Base-by-base conservation (phyloP, 352 stramenopile genomes). In the Plasmopara halstedii region DNA sequence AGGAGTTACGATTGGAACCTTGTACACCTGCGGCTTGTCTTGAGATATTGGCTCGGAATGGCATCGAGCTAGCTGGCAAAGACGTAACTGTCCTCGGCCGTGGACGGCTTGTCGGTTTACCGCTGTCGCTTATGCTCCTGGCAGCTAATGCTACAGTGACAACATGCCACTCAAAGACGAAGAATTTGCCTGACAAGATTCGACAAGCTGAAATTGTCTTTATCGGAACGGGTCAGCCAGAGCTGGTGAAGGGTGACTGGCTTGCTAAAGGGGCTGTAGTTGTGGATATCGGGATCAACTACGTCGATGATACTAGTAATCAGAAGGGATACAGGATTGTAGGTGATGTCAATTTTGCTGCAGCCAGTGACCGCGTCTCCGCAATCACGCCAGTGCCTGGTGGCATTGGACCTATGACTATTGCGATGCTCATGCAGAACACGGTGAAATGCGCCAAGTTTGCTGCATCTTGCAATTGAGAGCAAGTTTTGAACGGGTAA, bases 241-340 rank as follows among this genome's bases (percentile, higher is more conserved):
- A 98, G 53, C 76, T 99, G 34, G 73, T 99, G 21, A 95, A 96
- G 53, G 85, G 78, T 36, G 75, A 88, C 26, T 99, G 96, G 97
- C 69, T 99, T 37, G 99, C 99, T 63, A 70, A 88, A 6, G 96
- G 96, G 35, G 92, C 88, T 17, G 90, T 98, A 14, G 96, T 99
- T 6, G 95, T 99, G 51, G 97, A 99, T 74, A 95, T 99, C 15
- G 97, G 97, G 14, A 99, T 99, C 62, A 99, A 98, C 70, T 97
- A 93, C 52, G 86, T 99, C 14, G 86, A 98, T 53, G 77, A 94
- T 45, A 56, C 71, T 13, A 61, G 43, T 5, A 58, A 47, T 46
- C 82, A 80, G 49, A 69, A 70, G 21, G 77, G 73, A 20, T 98
- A 99, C 73, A 88, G 89, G 50, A 87, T 99, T 42, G 73, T 98